Evolutionary conservation across 2,329 filamentous ascomycete genomes (phyloP).

Genomic region (Penicillium digitatum): DNA sequence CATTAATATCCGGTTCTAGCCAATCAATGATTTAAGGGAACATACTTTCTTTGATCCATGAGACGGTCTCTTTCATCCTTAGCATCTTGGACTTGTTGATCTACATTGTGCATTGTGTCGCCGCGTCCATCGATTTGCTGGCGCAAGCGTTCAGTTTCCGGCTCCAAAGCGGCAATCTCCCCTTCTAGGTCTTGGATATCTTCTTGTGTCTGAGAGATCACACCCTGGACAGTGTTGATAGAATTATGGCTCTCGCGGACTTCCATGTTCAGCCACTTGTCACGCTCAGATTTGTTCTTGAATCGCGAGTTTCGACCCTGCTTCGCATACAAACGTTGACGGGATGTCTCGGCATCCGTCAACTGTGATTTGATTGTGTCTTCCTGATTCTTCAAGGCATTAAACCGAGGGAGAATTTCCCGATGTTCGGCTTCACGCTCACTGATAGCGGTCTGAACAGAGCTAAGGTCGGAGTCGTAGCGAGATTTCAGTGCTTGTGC

Average conservation of each 20-base stretch:
- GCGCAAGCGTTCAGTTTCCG: conserved; percentile 66
- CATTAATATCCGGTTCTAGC: conserved; percentile 4
- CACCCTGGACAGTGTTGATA: conserved; percentile 75
- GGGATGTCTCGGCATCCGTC: conserved; percentile 68
- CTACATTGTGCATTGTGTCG: conserved; percentile 66
- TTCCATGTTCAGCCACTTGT: conserved; percentile 74
- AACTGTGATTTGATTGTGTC: conserved; percentile 66
- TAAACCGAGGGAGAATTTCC: conserved; percentile 72
- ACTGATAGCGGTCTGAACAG: conserved; percentile 69
- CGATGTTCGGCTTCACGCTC: conserved; percentile 72
- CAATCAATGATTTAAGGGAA: background rate
- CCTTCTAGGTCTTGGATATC: conserved; percentile 69
- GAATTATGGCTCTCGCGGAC: conserved; percentile 75
- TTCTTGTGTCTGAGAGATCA: conserved; percentile 77
- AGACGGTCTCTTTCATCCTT: conserved; percentile 75
- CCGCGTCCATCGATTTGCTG: conserved; percentile 74
- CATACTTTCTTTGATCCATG: conserved; percentile 73
- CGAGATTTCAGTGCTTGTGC: conserved; percentile 68
- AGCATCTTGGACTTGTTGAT: conserved; percentile 69
- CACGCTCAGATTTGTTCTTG: conserved; percentile 80
- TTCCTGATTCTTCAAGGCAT: conserved; percentile 69
- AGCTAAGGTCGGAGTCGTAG: conserved; percentile 67
- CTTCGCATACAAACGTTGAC: conserved; percentile 81
- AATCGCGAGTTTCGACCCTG: conserved; percentile 86
- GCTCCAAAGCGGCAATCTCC: conserved; percentile 68